Evolutionary conservation across 306 rosid genomes (phyloP), one percentile per base, ranked within the genome.

Genomic region (Lupinus albus): DNA sequence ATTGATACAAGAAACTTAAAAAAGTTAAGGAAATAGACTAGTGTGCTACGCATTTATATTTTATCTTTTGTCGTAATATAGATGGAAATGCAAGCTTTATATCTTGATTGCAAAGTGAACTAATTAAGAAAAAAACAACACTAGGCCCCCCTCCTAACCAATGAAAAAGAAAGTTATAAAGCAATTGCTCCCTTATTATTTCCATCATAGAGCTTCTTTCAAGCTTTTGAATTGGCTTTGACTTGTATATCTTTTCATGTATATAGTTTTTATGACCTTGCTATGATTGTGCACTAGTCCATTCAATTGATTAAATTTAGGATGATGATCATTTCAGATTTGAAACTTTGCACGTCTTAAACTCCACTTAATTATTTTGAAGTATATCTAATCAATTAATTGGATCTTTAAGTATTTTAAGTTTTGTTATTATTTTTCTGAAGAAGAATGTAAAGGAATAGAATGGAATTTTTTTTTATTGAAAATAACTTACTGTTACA

Each of bases 171-270:
- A 62, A 69, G 64, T 41, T 58, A 39, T 35, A 54, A 61, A 78
- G 55, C 48, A 63, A 38, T 15, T 61, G 25, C 49, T 47, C 64
- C 55, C 44, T 48, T 49, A 9, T 56, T 61, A 53, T 21, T 70
- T 75, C 41, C 39, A 70, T 64, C 15, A 49, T 39, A 4, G 46
- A 51, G 52, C 15, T 45, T 6, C 62, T 65, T 70, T 64, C 74
- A 75, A 70, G 38, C 67, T 65, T 25, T 65, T 38, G 25, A 16
- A 64, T n/a, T 39, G 76, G 17, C 16, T 76, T 70, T 80, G 63
- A 80, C 79, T 49, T 7, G 46, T 61, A 47, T 21, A 8, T 73
- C 64, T 68, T 78, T 72, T 41, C 11, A 12, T 68, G 8, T 28
- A 36, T 25, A 25, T 1, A 33, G 38, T 33, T 33, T 25, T 25